Base-by-base conservation (phyloP, 768 basidiomycete species). In the Mycena chlorophos region DNA sequence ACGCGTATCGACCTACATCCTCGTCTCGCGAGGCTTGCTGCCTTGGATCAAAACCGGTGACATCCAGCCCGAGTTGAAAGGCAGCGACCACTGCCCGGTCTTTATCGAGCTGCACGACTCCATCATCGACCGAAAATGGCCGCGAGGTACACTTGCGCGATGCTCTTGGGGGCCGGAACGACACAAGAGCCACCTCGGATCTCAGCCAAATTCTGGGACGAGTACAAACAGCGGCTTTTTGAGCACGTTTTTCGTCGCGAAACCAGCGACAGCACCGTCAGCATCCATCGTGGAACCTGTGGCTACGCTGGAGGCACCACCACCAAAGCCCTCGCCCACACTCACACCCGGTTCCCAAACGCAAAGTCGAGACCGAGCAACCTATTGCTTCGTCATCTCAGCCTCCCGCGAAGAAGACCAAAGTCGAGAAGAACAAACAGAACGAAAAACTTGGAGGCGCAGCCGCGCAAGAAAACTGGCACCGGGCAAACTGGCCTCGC, bases 41-140 rank as follows among this genome's bases (percentile, higher is more conserved):
- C 93, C 91, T 0, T 99, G 95, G 96, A 80, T 99, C 66, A 92
- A 92, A 68, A 71, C 72, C 45, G 76, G 76, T 10, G 91, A 99
- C 64, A 96, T 97, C 52, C 88, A 89, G 63, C 86, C 90, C 8
- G 78, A 83, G 4, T 67, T 98, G 54, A 91, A 90, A 61, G 97
- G 97, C 8, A 97, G 94, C 19, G 97, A 99, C 71, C 97, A 98
- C 67, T 98, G 97, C 67, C 97, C 97, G 3, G 88, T 97, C n/a
- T 97, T 81, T 67, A 78, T 98, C 55, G 95, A 98, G 66, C 74
- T 98, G 16, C 80, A 89, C 64, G 93, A 98, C 60, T 78, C 87
- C 57, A 88, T 96, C 54, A 73, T 73, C 58, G 75, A 55, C 60
- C 64, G 46, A 66, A 78, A 67, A 27, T 76, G 77, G 2, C n/a